A percentile compares a stretch with the other conserved stretches of the same genome.
Conservation (phyloP, 805 yeast genomes). For the Candida chilensis region DNA sequence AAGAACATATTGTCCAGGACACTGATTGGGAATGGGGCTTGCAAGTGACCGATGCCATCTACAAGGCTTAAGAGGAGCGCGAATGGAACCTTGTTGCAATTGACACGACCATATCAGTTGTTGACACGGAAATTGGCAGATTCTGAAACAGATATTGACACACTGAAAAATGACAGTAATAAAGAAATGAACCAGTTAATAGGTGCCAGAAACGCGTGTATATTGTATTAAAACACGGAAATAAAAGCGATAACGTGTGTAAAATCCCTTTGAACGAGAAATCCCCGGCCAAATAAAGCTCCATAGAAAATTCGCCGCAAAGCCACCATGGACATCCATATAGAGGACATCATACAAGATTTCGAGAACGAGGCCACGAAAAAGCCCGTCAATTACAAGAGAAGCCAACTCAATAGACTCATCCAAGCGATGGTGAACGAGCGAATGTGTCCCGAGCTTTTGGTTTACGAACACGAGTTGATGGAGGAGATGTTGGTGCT, state of each 20-base stretch:
- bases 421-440: constrained; percentile 74
- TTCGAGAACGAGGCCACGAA: constrained; percentile 34
- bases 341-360: constrained; percentile 64
- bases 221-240: too few relatives aligned
- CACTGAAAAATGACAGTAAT: too few relatives aligned
- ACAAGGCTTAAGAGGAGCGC: constrained; percentile 12
- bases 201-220: too few relatives aligned
- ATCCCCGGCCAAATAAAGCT: too few relatives aligned
- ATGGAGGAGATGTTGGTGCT: constrained; percentile 49
- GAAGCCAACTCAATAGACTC: constrained; percentile 30
- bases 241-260: too few relatives aligned
- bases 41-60: constrained; percentile 18
- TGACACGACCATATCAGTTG: too few relatives aligned
- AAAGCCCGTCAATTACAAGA: constrained; percentile 9
- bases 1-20: constrained; percentile 14
- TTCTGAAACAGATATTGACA: too few relatives aligned
- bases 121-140: too few relatives aligned
- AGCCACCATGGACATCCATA: constrained; percentile 40
- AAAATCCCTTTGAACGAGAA: too few relatives aligned
- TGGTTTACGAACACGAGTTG: constrained; percentile 60
- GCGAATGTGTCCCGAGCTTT: constrained; percentile 78
- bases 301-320: too few relatives aligned
- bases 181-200: too few relatives aligned
- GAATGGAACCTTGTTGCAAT: too few relatives aligned
- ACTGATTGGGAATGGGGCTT: constrained; percentile 25